Evolutionary conservation across 495 filamentous ascomycete species (phyloP), one percentile per base, ranked within the genome.

Genomic region (Cercophora scortea): DNA sequence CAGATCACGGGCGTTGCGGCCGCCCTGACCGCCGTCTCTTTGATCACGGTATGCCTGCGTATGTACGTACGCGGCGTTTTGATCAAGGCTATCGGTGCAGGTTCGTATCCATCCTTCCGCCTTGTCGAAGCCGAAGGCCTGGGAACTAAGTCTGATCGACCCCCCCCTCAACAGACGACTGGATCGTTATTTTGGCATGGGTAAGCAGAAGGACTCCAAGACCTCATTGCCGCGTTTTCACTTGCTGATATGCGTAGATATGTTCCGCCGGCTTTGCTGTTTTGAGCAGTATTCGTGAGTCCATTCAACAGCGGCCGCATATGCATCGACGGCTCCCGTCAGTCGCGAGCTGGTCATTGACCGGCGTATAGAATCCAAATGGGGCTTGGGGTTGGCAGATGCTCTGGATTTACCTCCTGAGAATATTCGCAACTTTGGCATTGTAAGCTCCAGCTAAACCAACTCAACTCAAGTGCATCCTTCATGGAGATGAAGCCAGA

Each of bases 371-470:
- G 69, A 73, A 51, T 70, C 71, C 44, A 68, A 64, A 71, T 73
- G 64, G 66, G 71, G 71, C 10, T 55, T 73, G 1, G 71, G 71
- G 8, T 48, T 73, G 18, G 50, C 52, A 41, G 48, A 61, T 15
- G 55, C 65, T 10, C 38, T 50, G 5, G 64, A 71, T 45, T 59
- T 73, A 48, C 71, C 71, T 0, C 11, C 15, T 8, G 54, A 66
- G 45, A 67, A 73, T 36, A 40, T 70, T n/a, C 61, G 56, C 36
- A 62, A 66, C 46, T 72, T 73, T 58, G 65, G 67, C 18, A 53
- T 70, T 42, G 70, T 71, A 57, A 56, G 55, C 53, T 32, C 11
- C 13, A 6, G 8, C 17, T 18, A 12, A 33, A n/a, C 8, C 34
- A 40, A 43, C 10, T 11, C 12, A 8, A 32, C 1, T n/a, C 1